Base-by-base conservation (phyloP, 2,329 filamentous ascomycete species). In the Neonectria sp. region DNA sequence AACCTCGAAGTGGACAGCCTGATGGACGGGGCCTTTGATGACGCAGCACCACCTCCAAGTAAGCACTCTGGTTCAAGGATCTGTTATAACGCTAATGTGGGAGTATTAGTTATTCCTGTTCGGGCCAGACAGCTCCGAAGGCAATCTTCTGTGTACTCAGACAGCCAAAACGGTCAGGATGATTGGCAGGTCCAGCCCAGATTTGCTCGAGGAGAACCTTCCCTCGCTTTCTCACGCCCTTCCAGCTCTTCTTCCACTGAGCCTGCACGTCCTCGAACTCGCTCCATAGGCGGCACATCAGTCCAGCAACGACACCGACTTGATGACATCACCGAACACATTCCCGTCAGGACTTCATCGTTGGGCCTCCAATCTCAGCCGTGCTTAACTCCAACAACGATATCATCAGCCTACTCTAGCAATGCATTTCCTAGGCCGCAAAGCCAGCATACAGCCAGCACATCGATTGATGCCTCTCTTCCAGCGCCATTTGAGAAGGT, bases 371-470 rank as follows among this genome's bases (percentile, higher is more conserved):
- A 76, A 73, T 83, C 82, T 1, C 73, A 82, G 15, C 79, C 82
- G 2, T 85, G 83, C 1, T 75, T 82, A 9, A 75, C 75, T 5
- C 73, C 75, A 3, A 71, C 74, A 1, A 73, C 75, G 0, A 71
- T 68, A 56, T 75, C 59, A 77, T 73, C 73, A 76, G 33, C 79
- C 70, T 55, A 80, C 75, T 84, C 83, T 1, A 83, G 80, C 64
- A 84, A 82, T 25, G 76, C 75, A 1, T 83, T 82, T 43, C 75
- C 72, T 1, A 73, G 80, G 5, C 82, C 83, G 0, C 75, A 79
- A 24, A 85, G 84, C 0, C 80, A 80, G 6, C 84, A 86, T 53
- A 86, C 85, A 0, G 80, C 83, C 3, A 82, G 80, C 43, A 86
- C 85, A 0, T 86, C 85, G 0, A 74, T 87, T 35, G 84, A 86